Evolutionary conservation across 192 early-diverging fungal species (phyloP).

Genomic region (Linnemannia elongata): DNA sequence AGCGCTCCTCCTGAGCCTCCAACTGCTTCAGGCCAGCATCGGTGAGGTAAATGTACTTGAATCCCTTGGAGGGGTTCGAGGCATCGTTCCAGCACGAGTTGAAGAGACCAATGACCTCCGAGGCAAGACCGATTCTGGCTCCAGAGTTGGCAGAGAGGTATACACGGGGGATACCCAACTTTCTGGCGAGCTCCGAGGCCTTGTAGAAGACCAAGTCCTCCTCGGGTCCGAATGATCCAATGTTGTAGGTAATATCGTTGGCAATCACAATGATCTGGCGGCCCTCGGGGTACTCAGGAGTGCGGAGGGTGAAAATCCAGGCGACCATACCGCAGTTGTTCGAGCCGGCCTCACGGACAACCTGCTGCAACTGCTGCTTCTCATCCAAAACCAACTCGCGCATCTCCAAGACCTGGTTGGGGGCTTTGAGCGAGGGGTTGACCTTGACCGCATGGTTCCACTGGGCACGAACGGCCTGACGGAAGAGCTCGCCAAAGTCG

Average conservation of each 20-base stretch:
- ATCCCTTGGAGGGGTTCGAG: conserved; percentile 85
- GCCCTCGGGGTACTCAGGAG: conserved; percentile 93
- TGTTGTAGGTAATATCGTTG: conserved; percentile 98
- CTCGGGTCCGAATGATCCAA: conserved; percentile 95
- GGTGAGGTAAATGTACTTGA: conserved; percentile 94
- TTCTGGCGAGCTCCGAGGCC: conserved; percentile 90
- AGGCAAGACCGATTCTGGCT: conserved; percentile 97
- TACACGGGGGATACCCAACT: conserved; percentile 89
- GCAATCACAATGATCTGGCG: conserved; percentile 93
- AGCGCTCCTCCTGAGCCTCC: conserved; percentile 67
- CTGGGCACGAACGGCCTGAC: conserved; percentile 82
- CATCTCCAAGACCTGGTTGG: conserved; percentile 77
- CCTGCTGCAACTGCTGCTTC: conserved; percentile 78
- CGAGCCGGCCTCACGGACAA: conserved; percentile 84
- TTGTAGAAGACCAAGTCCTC: conserved; percentile 95
- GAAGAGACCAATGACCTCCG: conserved; percentile 90
- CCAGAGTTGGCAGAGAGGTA: conserved; percentile 99
- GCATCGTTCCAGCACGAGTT: conserved; percentile 89
- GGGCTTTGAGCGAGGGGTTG: conserved; percentile 63
- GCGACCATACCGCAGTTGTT: conserved; percentile 98
- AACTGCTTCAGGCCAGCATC: conserved; percentile 77
- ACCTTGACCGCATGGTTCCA: conserved; percentile 76
- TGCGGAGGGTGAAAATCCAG: conserved; percentile 89
- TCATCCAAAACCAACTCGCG: conserved; percentile 93
- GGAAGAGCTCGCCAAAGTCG: conserved; percentile 98